Base-by-base conservation (phyloP, 371 early-diverging fungal species). In the Mucor mucedo region DNA sequence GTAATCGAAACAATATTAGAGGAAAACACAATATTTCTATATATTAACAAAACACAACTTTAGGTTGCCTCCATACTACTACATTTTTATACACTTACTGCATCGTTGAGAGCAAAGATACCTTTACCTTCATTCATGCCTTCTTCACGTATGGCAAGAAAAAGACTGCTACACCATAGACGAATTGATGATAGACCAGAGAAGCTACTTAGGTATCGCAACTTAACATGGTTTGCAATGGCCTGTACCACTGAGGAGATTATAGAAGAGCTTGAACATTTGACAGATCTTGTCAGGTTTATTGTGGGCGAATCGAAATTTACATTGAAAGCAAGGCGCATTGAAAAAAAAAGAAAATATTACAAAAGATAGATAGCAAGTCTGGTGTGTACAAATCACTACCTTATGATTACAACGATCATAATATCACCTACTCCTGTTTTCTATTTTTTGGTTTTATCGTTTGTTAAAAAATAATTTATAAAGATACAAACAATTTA, bases 81-180 rank as follows among this genome's bases (percentile, higher is more conserved):
- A 13, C 72, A 78, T 65, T 83, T 80, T 44, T 70, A 78, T 65
- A 84, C 83, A n/a, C 63, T 85, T 32, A 73, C 83, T 3, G 68
- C 80, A 2, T 82, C 86, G 1, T 58, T 85, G 14, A 75, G 69
- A 9, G 76, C 83, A 47, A 85, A 84, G 56, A 72, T 76, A 2
- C 83, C 86, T 2, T 63, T 85, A 38, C 86, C 86, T 0, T 78
- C 79, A 0, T 85, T 79, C 32, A 75, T 85, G 61, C 86, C 86
- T 3, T 84, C 84, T 0, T 80, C 84, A 3, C 63, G 83, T 30
- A 65, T 76, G 52, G 83, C 86, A 0, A 75, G 86, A 2, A 65
- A 67, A 7, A 76, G 79, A 10, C 61, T 85, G 5, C 56, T 77
- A 14, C 71, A 75, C 9, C 66, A 68, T 9, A 58, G 55, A 47